Evolutionary conservation across 1,139 yeast species (phyloP), one percentile per base, ranked within the genome.

Genomic region (Hemisphaericaspora xylofermentans): DNA sequence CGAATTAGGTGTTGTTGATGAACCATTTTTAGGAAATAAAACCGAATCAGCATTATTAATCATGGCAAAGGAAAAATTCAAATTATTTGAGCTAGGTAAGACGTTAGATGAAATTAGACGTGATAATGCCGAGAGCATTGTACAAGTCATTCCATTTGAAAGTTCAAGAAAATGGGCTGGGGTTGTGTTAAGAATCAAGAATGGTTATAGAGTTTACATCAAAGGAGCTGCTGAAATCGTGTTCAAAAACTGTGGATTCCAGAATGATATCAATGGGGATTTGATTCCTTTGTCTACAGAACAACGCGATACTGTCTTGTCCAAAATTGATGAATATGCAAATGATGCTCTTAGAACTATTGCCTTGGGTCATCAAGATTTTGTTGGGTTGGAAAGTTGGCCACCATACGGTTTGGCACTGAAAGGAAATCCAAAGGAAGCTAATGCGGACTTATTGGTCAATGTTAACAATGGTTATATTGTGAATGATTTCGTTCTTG

Each of bases 141-240:
- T 75, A 5, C 95, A 88, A 61, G 67, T 80, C 6, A 80, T 91
- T 43, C 97, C 98, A 0, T 93, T 93, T 60, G 98, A 93, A 67
- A 87, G 96, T 49, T 76, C 88, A 4, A 77, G 95, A 56, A 93
- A 93, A 69, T 93, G 95, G 89, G 88, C 95, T 56, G 96, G 95
- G 40, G 66, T 89, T 13, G 84, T 89, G 4, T 73, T 83, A 44
- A 71, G 72, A 46, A 63, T 60, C 31, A 68, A 63, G 4, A 60
- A 68, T 29, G 78, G 77, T 2, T 84, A 64, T 61, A 75, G 94
- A 45, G 67, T 89, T 41, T 83, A 78, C 47, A 71, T 87, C 46
- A 93, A 93, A 66, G 98, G 99, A 47, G 98, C 98, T 1, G 93
- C 97, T 0, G 99, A 93, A 64, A 79, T 91, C 45, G 74, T 93